These are phyloP conservation scores for Paspalum vaginatum DNA, from an alignment of 176 grass and related monocot genomes.

Conservation along the genomic window DNA sequence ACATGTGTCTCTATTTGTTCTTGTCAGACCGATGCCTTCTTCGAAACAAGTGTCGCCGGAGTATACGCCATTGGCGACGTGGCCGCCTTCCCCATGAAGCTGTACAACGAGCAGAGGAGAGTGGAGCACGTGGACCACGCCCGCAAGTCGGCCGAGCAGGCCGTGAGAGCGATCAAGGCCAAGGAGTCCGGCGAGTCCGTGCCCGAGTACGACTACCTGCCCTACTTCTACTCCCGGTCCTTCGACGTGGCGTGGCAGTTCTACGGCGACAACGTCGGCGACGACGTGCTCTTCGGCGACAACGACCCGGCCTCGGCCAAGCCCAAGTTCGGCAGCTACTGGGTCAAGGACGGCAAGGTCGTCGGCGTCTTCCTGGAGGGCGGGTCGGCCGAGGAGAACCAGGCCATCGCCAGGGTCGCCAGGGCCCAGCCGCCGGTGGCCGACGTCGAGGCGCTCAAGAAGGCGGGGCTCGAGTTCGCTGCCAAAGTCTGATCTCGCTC, in stretches of 20 bases:
- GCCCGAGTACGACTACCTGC: constrained; percentile 83
- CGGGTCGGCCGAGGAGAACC: constrained; percentile 78
- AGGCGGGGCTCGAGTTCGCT: constrained; percentile 72
- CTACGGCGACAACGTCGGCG: constrained; percentile 92
- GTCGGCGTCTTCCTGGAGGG: constrained; percentile 87
- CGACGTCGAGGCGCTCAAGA: constrained; percentile 53
- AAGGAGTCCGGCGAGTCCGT: constrained; percentile 75
- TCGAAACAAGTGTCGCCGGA: constrained; percentile 71
- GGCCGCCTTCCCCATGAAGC: constrained; percentile 88
- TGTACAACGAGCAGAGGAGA: constrained; percentile 74
- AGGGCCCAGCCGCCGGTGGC: constrained; percentile 63
- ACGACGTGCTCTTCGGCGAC: constrained; percentile 82
- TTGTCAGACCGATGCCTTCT: constrained; percentile 79
- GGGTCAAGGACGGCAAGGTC: constrained; percentile 91
- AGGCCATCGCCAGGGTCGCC: constrained; percentile 79
- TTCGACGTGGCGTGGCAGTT: constrained; percentile 94
- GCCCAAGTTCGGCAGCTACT: constrained; percentile 92
- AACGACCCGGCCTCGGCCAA: constrained; percentile 66
- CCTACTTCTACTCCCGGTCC: constrained; percentile 90
- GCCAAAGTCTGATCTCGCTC: constrained; percentile 62
- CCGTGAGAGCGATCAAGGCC: constrained; percentile 84
- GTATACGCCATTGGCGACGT: constrained; percentile 95
- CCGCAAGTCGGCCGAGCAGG: constrained; percentile 92
- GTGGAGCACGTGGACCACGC: constrained; percentile 95
- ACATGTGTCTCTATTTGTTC: no score